A percentile compares a stretch with the other conserved stretches of the same genome.
These are phyloP conservation scores for Candolleomyces eurysporus DNA, from an alignment of 768 basidiomycete species.

Conservation along the genomic window DNA sequence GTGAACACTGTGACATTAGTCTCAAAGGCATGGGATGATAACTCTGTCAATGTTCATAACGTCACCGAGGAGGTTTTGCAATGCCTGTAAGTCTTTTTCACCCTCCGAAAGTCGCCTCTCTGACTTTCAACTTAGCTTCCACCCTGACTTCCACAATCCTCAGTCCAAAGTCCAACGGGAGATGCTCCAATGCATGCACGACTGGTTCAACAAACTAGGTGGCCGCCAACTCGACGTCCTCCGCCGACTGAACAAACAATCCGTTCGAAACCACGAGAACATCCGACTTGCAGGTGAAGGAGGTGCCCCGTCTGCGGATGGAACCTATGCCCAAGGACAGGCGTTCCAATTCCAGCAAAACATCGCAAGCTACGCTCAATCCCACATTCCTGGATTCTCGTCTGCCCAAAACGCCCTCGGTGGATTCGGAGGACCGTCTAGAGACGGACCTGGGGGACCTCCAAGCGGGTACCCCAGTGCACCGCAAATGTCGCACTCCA, in stretches of 20 bases:
- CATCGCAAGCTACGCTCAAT: conserved; percentile 42
- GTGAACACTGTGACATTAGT: conserved; percentile 66
- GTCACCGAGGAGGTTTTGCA: conserved; percentile 63
- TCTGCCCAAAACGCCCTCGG: conserved; percentile 42
- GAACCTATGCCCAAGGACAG: conserved; percentile 45
- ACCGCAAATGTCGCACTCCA: not conserved
- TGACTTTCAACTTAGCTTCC: conserved; percentile 51
- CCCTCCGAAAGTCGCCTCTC: not conserved
- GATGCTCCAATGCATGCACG: conserved; percentile 68
- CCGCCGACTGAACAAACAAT: conserved; percentile 56
- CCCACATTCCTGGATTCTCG: conserved; percentile 43
- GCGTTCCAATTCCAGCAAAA: conserved; percentile 49
- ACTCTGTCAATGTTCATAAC: conserved; percentile 51
- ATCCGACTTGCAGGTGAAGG: conserved; percentile 57
- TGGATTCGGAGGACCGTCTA: conserved; percentile 22
- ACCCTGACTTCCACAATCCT: conserved; percentile 75
- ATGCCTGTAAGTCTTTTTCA: conserved; percentile 50
- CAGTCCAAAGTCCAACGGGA: conserved; percentile 67
- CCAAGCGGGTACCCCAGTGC: conserved; percentile 1
- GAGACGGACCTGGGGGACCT: conserved; percentile 22
- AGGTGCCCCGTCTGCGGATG: conserved; percentile 43
- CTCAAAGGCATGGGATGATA: conserved; percentile 80
- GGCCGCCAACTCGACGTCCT: conserved; percentile 47
- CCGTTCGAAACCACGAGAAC: conserved; percentile 74
- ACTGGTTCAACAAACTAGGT: conserved; percentile 58